These are phyloP conservation scores for Cyclocybe cylindracea DNA, from an alignment of 768 basidiomycete genomes.

Conservation along the genomic window DNA sequence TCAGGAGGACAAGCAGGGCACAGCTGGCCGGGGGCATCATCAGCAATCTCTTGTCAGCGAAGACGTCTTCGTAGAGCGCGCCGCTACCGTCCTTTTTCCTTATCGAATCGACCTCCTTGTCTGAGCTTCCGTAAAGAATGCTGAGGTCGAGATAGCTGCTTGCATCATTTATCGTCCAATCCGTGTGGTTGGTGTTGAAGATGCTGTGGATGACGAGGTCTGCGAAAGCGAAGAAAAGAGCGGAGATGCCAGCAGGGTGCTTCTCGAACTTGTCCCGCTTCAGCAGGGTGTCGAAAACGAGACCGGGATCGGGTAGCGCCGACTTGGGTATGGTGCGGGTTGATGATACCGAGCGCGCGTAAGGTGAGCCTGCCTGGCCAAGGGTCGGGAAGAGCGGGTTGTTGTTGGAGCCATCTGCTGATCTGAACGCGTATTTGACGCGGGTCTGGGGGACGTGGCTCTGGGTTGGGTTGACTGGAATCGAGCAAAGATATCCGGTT, in stretches of 20 bases:
- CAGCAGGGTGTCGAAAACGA: constrained; percentile 75
- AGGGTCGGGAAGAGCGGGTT: constrained; percentile 54
- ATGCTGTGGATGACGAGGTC: constrained; percentile 73
- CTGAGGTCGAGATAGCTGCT: constrained; percentile 80
- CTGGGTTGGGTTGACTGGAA: constrained; percentile 11
- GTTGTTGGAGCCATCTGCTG: constrained; percentile 63
- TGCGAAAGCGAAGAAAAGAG: constrained; percentile 79
- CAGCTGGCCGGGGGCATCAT: constrained; percentile 74
- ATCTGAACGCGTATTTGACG: constrained; percentile 53
- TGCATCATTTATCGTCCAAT: constrained; percentile 58
- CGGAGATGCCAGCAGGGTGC: constrained; percentile 72
- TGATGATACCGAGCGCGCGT: constrained; percentile 66
- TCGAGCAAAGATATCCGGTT: constrained; percentile 43
- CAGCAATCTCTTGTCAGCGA: constrained; percentile 65
- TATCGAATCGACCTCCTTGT: constrained; percentile 46
- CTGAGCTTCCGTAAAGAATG: constrained; percentile 68
- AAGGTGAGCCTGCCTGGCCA: constrained; percentile 63
- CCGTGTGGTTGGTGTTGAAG: constrained; percentile 56
- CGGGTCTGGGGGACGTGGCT: constrained; percentile 14
- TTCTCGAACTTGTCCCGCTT: constrained; percentile 45
- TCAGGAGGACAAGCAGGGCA: constrained; percentile 68
- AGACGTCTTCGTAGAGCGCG: constrained; percentile 64
- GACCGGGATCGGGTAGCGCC: constrained; percentile 61
- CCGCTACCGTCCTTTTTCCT: constrained; percentile 69
- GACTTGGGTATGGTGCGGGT: constrained; percentile 39